Conservation (phyloP, 2,329 filamentous ascomycete genomes). For the Neocatenulostroma microsporum region DNA sequence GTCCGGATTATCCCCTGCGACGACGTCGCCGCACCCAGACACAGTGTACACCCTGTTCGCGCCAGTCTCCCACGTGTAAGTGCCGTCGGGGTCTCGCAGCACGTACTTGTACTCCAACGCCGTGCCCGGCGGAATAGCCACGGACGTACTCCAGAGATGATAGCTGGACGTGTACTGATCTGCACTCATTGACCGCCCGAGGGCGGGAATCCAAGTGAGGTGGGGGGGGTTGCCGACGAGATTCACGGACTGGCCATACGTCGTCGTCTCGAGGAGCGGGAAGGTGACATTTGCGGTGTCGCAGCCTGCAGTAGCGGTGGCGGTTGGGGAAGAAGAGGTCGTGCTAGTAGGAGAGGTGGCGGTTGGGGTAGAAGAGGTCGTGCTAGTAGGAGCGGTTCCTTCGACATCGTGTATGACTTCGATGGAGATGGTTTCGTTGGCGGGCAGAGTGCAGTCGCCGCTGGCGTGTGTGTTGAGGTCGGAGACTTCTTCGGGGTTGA, state of each 20-base stretch:
- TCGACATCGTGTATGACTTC: no score
- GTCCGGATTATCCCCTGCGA: no score
- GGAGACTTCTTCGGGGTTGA: no score
- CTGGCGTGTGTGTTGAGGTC: no score
- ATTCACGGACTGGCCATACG: conserved; percentile 57
- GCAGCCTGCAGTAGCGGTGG: neutral
- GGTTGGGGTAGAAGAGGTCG: neutral
- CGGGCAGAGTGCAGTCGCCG: no score
- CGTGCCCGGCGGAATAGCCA: conserved; percentile 50
- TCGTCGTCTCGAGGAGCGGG: conserved; percentile 50
- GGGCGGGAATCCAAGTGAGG: conserved; percentile 50
- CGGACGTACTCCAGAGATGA: conserved; percentile 53
- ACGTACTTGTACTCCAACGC: conserved; percentile 55
- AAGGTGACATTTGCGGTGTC: conserved; percentile 47
- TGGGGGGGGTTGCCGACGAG: conserved; percentile 52
- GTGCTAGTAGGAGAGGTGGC: neutral
- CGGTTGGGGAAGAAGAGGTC: neutral
- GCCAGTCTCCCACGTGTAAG: conserved; percentile 58
- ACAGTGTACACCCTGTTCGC: no score
- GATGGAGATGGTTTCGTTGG: no score
- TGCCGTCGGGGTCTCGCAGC: conserved; percentile 48
- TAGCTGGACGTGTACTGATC: conserved; percentile 51
- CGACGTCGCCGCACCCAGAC: no score
- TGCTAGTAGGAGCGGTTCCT: neutral
- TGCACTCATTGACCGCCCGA: conserved; percentile 52